phyloP scores from a whole-genome alignment of 2,329 filamentous ascomycete genomes.

The Colletotrichum agaves region DNA sequence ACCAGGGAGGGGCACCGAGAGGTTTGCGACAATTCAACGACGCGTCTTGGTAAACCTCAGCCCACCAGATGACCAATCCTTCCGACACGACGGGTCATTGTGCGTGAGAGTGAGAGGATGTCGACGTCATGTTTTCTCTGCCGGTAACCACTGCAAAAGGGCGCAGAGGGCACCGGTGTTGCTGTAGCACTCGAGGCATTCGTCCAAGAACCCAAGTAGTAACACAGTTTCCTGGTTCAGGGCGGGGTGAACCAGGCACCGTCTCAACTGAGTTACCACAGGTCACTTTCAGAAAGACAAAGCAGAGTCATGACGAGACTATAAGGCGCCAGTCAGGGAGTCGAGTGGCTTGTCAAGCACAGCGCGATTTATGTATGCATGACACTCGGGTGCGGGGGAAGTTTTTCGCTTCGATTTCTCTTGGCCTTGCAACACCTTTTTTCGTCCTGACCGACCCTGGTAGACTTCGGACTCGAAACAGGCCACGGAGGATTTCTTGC shows the following conservation, averaged over 20 bases:
- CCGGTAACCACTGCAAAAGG: slow-evolving; percentile 1
- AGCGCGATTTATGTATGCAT: slow-evolving; percentile 36
- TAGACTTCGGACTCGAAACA: slow-evolving; percentile 29
- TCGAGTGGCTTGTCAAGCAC: slow-evolving; percentile 2
- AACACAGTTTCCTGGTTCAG: slow-evolving; percentile 13
- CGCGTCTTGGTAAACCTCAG: slow-evolving; percentile 15
- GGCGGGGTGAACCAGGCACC: slow-evolving; percentile 28
- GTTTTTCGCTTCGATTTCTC: slow-evolving; percentile 1
- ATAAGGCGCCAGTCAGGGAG: slow-evolving; percentile 25
- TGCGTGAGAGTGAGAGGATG: slow-evolving; percentile 27
- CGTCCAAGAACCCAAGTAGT: not conserved
- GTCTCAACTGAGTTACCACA: slow-evolving; percentile 27
- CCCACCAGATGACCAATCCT: slow-evolving; percentile 35
- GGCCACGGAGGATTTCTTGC: slow-evolving; percentile 20
- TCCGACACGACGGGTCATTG: slow-evolving; percentile 22
- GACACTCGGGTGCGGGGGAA: slow-evolving; percentile 24
- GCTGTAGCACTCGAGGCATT: not conserved
- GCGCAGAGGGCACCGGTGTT: not conserved
- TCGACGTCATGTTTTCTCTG: slow-evolving; percentile 30
- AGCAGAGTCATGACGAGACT: slow-evolving; percentile 27
- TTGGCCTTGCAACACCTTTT: not conserved
- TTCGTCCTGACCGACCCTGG: slow-evolving; percentile 7
- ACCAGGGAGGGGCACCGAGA: slow-evolving; percentile 17
- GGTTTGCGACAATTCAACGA: slow-evolving; percentile 18
- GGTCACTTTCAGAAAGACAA: not conserved